Conservation (phyloP, 2,329 filamentous ascomycete species). For the Neonectria hederae region DNA sequence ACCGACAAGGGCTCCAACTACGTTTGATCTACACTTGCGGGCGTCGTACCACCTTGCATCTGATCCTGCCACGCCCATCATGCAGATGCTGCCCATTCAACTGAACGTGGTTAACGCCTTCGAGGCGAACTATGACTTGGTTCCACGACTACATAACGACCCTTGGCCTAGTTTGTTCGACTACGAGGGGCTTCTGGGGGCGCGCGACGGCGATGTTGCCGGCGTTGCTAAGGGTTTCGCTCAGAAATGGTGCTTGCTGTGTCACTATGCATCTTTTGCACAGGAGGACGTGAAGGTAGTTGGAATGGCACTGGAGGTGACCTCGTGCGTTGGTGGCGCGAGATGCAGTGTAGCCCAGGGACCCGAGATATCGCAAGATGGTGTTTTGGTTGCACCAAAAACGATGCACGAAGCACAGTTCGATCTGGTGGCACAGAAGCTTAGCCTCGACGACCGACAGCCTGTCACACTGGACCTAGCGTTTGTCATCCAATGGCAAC, state of each 20-base stretch:
- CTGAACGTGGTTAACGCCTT: conserved; percentile 84
- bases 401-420: conserved; percentile 78
- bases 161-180: conserved; percentile 91
- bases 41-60: conserved; percentile 81
- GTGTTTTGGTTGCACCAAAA: conserved; percentile 67
- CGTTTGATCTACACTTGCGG: conserved; percentile 75
- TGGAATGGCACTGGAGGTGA: conserved; percentile 69
- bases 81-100: conserved; percentile 74
- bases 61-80: conserved; percentile 82
- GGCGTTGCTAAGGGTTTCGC: conserved; percentile 66
- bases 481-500: conserved; percentile 81
- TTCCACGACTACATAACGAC: conserved; percentile 78
- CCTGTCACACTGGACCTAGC: conserved; percentile 78
- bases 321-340: conserved; percentile 69
- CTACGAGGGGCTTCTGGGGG: conserved; percentile 57
- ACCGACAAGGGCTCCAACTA: conserved; percentile 60
- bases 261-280: conserved; percentile 80
- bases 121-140: conserved; percentile 89
- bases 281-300: conserved; percentile 72
- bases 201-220: conserved; percentile 45
- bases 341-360: conserved; percentile 61
- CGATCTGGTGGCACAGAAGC: conserved; percentile 77
- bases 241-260: conserved; percentile 83
- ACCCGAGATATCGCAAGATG: conserved; percentile 51
- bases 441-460: conserved; percentile 82